phyloP scores from a whole-genome alignment of 768 basidiomycete species.

The Russula dissimulans region DNA sequence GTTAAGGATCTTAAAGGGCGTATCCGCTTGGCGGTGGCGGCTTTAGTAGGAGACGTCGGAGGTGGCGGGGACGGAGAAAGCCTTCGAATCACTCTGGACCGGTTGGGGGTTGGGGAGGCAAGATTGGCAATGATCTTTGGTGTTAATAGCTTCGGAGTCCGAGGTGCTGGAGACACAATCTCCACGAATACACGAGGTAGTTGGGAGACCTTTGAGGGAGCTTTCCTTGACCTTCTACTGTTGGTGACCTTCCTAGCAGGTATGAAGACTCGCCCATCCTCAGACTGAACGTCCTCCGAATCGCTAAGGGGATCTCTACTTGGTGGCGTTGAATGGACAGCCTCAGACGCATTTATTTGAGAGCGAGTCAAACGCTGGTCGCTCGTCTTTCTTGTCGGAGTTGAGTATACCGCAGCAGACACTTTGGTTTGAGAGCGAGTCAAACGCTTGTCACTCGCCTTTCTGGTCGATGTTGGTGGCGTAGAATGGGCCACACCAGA shows the following conservation, averaged over 20 bases:
- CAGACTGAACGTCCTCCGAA: slow-evolving; percentile 5
- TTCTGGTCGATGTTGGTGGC: neutral
- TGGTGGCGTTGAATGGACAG: neutral
- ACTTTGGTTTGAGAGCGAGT: slow-evolving; percentile 8
- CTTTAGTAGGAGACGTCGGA: neutral
- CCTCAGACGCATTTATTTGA: neutral
- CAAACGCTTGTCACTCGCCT: neutral
- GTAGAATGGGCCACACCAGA: neutral
- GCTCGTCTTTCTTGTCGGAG: neutral
- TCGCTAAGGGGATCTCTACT: neutral
- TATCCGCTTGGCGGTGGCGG: neutral
- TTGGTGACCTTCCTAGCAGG: neutral
- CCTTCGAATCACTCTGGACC: neutral
- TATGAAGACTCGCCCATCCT: slow-evolving; percentile 14
- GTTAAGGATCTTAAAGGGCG: neutral
- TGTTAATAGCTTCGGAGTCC: neutral
- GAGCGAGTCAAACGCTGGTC: slow-evolving; percentile 8
- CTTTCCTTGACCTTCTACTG: neutral
- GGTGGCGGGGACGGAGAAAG: neutral
- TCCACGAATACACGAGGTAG: slow-evolving; percentile 7
- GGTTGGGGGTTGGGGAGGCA: slow-evolving; percentile 11
- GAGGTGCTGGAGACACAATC: slow-evolving; percentile 9
- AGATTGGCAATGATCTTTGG: neutral
- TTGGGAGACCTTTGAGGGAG: neutral
- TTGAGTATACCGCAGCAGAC: neutral